Evolutionary conservation across 2,329 filamentous ascomycete genomes (phyloP).

Genomic region (Fusarium decemcellulare): DNA sequence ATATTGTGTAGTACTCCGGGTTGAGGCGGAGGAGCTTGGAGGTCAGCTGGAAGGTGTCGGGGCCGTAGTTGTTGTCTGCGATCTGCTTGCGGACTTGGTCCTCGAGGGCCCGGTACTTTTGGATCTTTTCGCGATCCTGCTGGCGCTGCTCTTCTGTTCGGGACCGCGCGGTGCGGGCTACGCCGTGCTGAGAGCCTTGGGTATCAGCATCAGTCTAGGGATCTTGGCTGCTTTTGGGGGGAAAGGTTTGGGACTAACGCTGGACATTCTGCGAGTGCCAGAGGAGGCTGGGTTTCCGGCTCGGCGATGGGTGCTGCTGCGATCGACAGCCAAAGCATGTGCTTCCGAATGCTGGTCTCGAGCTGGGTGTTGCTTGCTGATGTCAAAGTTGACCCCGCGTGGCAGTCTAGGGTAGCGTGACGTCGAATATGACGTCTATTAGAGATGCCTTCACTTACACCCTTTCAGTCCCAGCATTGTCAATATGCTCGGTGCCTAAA

Average conservation of each 20-base stretch:
- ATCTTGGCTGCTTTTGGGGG: background rate
- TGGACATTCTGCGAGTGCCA: conserved; percentile 38
- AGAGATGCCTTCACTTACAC: background rate
- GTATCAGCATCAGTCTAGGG: conserved; percentile 45
- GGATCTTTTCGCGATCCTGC: conserved; percentile 82
- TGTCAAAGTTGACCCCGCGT: conserved; percentile 13
- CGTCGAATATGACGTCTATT: background rate
- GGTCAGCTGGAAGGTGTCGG: conserved; percentile 75
- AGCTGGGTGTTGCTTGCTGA: conserved; percentile 2
- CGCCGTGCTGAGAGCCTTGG: conserved; percentile 77
- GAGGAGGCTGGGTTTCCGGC: conserved; percentile 1
- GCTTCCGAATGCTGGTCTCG: conserved; percentile 11
- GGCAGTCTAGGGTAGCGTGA: conserved; percentile 29
- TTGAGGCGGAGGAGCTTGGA: conserved; percentile 83
- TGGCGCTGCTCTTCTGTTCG: conserved; percentile 79
- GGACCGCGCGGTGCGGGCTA: conserved; percentile 75
- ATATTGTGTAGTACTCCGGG: conserved; percentile 92
- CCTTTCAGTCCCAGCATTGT: no score
- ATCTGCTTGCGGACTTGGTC: conserved; percentile 69
- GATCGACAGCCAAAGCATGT: conserved; percentile 5
- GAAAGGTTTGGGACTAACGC: conserved; percentile 33
- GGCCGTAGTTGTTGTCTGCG: conserved; percentile 61
- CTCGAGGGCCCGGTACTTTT: conserved; percentile 81
- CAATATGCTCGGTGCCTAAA: no score
- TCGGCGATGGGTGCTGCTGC: conserved; percentile 10